Percentiles rank a stretch among this genome's conserved stretches.
Conservation (phyloP, 1,284 basidiomycete species). For the Cutaneotrichosporon arboriforme region DNA sequence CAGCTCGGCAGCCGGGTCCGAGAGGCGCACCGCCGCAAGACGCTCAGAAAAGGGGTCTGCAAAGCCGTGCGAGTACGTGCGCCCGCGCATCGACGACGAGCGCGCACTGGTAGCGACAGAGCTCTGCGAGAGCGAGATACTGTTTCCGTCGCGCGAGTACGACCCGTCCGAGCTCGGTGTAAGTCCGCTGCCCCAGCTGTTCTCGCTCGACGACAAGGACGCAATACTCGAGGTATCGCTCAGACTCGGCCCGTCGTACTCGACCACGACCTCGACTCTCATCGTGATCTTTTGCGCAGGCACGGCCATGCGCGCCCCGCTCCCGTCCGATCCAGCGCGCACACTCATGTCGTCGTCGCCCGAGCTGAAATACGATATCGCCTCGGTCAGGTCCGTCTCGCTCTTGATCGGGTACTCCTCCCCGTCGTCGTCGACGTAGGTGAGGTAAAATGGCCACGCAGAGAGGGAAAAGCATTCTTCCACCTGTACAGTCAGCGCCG, state of each 20-base stretch:
- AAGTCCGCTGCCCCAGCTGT: slow-evolving; percentile 3
- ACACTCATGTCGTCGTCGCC: slow-evolving; percentile 66
- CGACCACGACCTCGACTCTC: slow-evolving; percentile 66
- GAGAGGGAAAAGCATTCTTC: slow-evolving; percentile 75
- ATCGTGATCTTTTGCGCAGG: slow-evolving; percentile 60
- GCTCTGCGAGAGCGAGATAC: not conserved
- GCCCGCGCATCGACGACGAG: not conserved
- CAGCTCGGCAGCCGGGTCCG: not conserved
- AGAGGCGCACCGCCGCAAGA: not conserved
- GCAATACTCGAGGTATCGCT: slow-evolving; percentile 76
- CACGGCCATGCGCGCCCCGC: not conserved
- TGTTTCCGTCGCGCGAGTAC: too few species aligned
- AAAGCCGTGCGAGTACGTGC: slow-evolving; percentile 1
- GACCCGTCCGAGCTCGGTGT: not conserved
- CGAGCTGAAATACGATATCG: slow-evolving; percentile 74
- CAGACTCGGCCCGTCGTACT: slow-evolving; percentile 84
- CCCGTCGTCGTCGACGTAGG: slow-evolving; percentile 79
- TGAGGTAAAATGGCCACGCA: slow-evolving; percentile 62
- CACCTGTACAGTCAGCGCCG: slow-evolving; percentile 53
- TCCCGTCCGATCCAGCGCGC: slow-evolving; percentile 38
- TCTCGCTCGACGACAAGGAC: slow-evolving; percentile 21
- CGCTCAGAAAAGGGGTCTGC: not conserved
- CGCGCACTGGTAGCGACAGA: not conserved
- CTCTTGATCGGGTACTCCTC: slow-evolving; percentile 63
- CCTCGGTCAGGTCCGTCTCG: slow-evolving; percentile 72